Evolutionary conservation across 495 filamentous ascomycete genomes (phyloP).

Genomic region (Aspergillus homomorphus): DNA sequence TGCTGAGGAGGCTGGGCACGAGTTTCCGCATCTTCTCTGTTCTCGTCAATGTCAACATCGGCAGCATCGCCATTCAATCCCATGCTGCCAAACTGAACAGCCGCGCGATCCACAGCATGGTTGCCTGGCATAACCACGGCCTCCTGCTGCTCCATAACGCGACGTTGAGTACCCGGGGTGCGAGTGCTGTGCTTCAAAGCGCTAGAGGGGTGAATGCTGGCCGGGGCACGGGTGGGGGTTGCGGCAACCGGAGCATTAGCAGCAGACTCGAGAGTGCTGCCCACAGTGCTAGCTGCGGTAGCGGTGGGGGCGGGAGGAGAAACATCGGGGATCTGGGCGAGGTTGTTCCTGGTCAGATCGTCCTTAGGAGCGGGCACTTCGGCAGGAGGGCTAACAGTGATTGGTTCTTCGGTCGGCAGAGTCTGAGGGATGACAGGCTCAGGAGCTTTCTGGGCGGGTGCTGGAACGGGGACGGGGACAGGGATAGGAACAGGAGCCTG

Average conservation of each 20-base stretch:
- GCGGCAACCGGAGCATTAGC: constrained; percentile 46
- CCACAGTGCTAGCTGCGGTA: constrained; percentile 86
- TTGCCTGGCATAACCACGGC: constrained; percentile 99
- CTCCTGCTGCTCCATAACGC: constrained; percentile 90
- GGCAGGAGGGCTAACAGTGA: constrained; percentile 47
- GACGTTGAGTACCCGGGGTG: constrained; percentile 72
- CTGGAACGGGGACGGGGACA: constrained; percentile 16
- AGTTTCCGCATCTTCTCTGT: constrained; percentile 92
- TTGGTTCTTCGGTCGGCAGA: constrained; percentile 20
- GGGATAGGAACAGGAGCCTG: constrained; percentile 14
- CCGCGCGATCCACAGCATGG: constrained; percentile 85
- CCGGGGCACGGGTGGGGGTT: constrained; percentile 59
- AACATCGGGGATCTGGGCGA: constrained; percentile 81
- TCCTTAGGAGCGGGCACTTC: constrained; percentile 68
- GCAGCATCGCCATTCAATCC: constrained; percentile 74
- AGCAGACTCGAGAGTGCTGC: constrained; percentile 74
- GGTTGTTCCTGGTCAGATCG: constrained; percentile 84
- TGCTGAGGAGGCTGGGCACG: constrained; percentile 91
- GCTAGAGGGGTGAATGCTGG: constrained; percentile 68
- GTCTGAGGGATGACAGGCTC: constrained; percentile 28
- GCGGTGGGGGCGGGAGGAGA: constrained; percentile 71
- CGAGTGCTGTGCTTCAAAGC: constrained; percentile 75
- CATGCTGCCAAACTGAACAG: constrained; percentile 98
- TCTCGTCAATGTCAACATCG: constrained; percentile 83
- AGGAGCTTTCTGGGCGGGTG: constrained; percentile 26